Conservation (phyloP, 2,329 filamentous ascomycete genomes). For the Trichoderma lentiforme region DNA sequence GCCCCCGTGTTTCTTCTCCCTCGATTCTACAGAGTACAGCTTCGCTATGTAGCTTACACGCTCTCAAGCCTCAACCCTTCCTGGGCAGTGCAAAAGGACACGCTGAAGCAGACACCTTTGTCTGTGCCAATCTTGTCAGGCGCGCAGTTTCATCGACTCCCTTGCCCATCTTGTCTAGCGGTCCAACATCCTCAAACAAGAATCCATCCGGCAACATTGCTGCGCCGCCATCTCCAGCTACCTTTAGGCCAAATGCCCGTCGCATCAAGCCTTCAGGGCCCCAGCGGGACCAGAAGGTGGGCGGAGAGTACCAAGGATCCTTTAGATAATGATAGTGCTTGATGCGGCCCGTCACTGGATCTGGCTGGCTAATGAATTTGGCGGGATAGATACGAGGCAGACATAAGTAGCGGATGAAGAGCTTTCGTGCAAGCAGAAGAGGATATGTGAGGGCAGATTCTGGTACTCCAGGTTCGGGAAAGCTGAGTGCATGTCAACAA, state of each 20-base stretch:
- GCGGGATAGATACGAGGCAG: constrained; percentile 53
- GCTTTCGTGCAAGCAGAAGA: constrained; percentile 50
- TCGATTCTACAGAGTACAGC: not conserved
- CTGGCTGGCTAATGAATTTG: constrained; percentile 43
- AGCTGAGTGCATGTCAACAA: constrained; percentile 28
- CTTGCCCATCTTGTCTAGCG: constrained; percentile 49
- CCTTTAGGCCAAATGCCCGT: constrained; percentile 40
- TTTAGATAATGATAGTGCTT: constrained; percentile 52
- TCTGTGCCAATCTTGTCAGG: constrained; percentile 31
- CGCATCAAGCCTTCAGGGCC: constrained; percentile 52
- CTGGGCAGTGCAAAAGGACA: constrained; percentile 42
- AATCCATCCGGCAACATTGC: constrained; percentile 49
- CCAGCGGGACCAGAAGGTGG: constrained; percentile 61
- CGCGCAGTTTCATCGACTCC: constrained; percentile 44
- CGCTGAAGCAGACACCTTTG: constrained; percentile 30
- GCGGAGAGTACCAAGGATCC: constrained; percentile 62
- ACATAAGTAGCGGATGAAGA: constrained; percentile 54
- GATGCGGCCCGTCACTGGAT: constrained; percentile 53
- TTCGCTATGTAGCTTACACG: not conserved
- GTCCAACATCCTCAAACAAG: constrained; percentile 59
- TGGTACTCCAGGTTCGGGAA: constrained; percentile 42
- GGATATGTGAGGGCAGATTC: constrained; percentile 41
- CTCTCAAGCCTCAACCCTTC: not conserved
- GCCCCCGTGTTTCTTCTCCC: not conserved
- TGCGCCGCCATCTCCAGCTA: constrained; percentile 42